Base-by-base conservation (phyloP, 805 yeast genomes). In the Lipomyces spencermartinsiae region DNA sequence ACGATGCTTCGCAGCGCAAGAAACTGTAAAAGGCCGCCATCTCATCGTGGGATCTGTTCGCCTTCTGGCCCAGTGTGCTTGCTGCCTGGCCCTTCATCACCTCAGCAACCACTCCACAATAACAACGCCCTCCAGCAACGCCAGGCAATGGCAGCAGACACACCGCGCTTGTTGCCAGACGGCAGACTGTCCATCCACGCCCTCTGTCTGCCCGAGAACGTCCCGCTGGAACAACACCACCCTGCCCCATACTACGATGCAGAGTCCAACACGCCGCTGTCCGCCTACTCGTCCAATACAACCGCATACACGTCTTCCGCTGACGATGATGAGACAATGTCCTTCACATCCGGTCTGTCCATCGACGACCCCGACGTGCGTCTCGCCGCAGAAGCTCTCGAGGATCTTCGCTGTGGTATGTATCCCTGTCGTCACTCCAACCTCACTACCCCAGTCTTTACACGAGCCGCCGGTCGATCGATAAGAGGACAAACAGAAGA, bases 351-450 rank as follows among this genome's bases (percentile, higher is more conserved):
- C 9, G 73, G 73, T 4, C 46, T 70, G 12, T 65, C 69, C 16
- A 64, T 70, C 10, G 73, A 70, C 62, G 73, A 70, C 51, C 73
- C 73, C 14, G 74, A 73, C 59, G 75, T 73, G 43, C 74, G 73
- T 53, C 58, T 75, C 9, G 78, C 77, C 6, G 76, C 78, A 9
- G 74, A 75, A 61, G 77, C 78, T 10, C 69, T 75, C 58, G 73
- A 73, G 64, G 71, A 72, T 53, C 66, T 75, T 34, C 73, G 75
- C 5, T 69, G 72, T 49, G 71, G 67, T 71, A 67, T 9, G 70
- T 67, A 29, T 33, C 34, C 53, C 33, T 59, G n/a, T 55, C 22
- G 25, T 34, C n/a, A 39, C 49, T 39, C 49, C 25, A 4, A 46
- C 16, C 14, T 34, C 60, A 33, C 0, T 9, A 6, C 12, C 22